Evolutionary conservation across 2,329 filamentous ascomycete species (phyloP), one percentile per base, ranked within the genome.

Genomic region (Pseudogymnoascus sp.): DNA sequence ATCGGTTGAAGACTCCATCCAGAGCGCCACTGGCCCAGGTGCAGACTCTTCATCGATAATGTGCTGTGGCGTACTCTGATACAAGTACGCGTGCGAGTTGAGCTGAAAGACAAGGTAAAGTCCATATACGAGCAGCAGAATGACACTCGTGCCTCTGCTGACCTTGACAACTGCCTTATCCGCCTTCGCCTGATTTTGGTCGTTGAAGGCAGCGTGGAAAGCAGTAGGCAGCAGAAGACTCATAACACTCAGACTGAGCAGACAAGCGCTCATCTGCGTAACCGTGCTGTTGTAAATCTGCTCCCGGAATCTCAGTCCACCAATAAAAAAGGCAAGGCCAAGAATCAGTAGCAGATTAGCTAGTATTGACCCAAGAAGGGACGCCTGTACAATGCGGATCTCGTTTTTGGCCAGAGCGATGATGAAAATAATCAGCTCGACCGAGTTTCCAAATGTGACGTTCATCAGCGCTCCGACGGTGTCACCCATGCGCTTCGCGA

Each of bases 261-360:
- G 81, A 77, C 91, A 96, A 61, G 93, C 93, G 73, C 91, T 96
- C 91, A 96, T 96, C 74, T 97, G 92, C 0, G 92, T 96, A 64
- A 96, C 91, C 21, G 91, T 96, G 76, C 87, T 95, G 77, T 96
- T 97, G 78, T 96, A 97, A 66, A 97, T 88, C 79, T 96, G 93
- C 78, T 97, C 93, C 73, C 89, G 88, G 75, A 86, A 96, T 66
- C 91, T 87, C 62, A 96, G 78, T 66, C 92, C 93, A 71, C 93
- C 93, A 23, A 96, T 77, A 61, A 96, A 83, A 75, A 97, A 96
- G 63, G 88, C 87, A 91, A 96, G 96, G 71, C 93, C 93, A 69
- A 97, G 78, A 72, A 96, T 96, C 65, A 96, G 82, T 23, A 97
- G 81, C 63, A 96, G 77, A 72, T 96, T 96, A 67, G 92, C 89